phyloP scores from a whole-genome alignment of 768 basidiomycete genomes.

The Baorangia bicolor region DNA sequence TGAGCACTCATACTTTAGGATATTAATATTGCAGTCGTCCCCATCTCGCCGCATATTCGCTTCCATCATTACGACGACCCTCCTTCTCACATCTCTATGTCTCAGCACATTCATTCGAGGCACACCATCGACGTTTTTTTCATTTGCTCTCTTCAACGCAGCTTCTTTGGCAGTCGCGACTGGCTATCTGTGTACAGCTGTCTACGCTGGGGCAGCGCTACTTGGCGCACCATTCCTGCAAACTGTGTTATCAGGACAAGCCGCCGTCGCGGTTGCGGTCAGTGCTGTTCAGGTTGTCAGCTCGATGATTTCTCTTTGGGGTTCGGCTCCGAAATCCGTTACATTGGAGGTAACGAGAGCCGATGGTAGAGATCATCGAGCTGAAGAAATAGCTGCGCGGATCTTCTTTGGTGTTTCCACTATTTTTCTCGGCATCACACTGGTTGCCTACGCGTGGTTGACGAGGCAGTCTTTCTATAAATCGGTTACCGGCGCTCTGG shows the following conservation, averaged over 20 bases:
- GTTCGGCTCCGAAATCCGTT: conserved; percentile 33
- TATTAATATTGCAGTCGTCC: conserved; percentile 44
- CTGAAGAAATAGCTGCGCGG: conserved; percentile 69
- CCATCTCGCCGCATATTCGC: conserved; percentile 57
- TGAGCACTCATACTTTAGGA: conserved; percentile 1
- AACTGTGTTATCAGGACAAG: conserved; percentile 79
- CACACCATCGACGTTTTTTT: conserved; percentile 56
- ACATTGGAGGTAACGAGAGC: conserved; percentile 20
- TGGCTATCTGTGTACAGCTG: conserved; percentile 74
- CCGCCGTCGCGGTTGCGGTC: conserved; percentile 79
- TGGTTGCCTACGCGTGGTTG: conserved; percentile 57
- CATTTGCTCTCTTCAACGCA: conserved; percentile 63
- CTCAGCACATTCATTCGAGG: conserved; percentile 62
- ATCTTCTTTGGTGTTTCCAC: conserved; percentile 74
- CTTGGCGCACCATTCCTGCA: conserved; percentile 76
- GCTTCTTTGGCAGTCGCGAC: conserved; percentile 58
- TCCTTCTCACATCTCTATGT: conserved; percentile 58
- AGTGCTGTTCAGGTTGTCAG: conserved; percentile 75
- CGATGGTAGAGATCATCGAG: conserved; percentile 35
- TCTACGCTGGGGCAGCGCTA: conserved; percentile 77
- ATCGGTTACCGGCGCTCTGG: conserved; percentile 47
- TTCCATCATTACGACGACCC: conserved; percentile 49
- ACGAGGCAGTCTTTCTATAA: conserved; percentile 59
- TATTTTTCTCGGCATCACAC: conserved; percentile 56
- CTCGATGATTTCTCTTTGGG: conserved; percentile 55